phyloP scores from a whole-genome alignment of 1,139 yeast genomes.

The Schwanniomyces etchellsii region DNA sequence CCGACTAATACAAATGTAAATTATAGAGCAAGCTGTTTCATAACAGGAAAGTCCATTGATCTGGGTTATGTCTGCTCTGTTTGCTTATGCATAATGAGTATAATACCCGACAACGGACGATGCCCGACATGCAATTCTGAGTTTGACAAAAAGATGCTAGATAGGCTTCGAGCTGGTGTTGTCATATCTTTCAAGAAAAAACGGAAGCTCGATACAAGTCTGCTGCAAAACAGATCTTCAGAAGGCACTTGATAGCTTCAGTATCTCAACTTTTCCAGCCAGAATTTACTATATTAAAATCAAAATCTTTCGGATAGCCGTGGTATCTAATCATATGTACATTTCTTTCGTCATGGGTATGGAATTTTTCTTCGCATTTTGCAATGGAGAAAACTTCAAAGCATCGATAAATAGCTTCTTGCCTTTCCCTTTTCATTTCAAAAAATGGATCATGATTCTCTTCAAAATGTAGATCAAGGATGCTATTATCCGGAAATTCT shows the following conservation, averaged over 20 bases:
- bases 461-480: constrained; percentile 43
- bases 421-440: constrained; percentile 27
- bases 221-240: too few relatives aligned
- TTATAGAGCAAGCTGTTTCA: constrained; percentile 90
- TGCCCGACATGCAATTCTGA: constrained; percentile 50
- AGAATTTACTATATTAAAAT: constrained; percentile 31
- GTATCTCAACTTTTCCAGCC: too few relatives aligned
- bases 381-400: constrained; percentile 14
- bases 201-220: constrained; percentile 28
- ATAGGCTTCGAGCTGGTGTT: constrained; percentile 46
- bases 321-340: constrained; percentile 46
- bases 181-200: constrained; percentile 38
- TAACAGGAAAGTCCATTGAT: constrained; percentile 85
- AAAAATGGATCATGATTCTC: constrained; percentile 51
- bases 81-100: constrained; percentile 76
- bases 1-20: constrained; percentile 88
- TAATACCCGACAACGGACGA: constrained; percentile 50
- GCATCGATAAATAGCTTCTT: constrained; percentile 37
- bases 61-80: constrained; percentile 95
- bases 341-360: constrained; percentile 31
- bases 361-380: constrained; percentile 29
- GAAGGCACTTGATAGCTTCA: too few relatives aligned
- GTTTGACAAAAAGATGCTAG: constrained; percentile 45
- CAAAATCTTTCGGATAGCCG: constrained; percentile 39
- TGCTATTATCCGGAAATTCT: constrained; percentile 32